A percentile compares a stretch with the other conserved stretches of the same genome.
These are phyloP conservation scores for Phialophora chinensis DNA, from an alignment of 2,329 filamentous ascomycete genomes.

Conservation along the genomic window DNA sequence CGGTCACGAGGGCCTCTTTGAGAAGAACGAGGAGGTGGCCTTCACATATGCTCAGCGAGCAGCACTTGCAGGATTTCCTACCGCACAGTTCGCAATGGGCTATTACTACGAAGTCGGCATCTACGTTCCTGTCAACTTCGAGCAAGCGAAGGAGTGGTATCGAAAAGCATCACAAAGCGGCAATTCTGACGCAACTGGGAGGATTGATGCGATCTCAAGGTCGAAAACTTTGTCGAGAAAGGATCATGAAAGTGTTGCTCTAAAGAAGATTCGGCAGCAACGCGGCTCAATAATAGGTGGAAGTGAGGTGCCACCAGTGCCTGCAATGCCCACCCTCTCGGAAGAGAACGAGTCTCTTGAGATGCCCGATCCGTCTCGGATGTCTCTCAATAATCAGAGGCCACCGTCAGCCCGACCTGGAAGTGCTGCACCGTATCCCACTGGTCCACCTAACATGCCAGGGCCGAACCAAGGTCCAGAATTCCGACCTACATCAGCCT, in stretches of 20 bases:
- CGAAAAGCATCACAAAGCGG: conserved; percentile 85
- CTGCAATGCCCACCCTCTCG: conserved; percentile 51
- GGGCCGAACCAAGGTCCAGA: conserved; percentile 43
- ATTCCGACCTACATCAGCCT: conserved; percentile 53
- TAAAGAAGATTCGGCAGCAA: conserved; percentile 83
- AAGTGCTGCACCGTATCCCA: conserved; percentile 51
- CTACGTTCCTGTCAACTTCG: conserved; percentile 80
- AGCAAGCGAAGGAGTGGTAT: conserved; percentile 88
- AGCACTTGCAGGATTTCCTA: conserved; percentile 78
- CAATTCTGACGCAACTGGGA: conserved; percentile 82
- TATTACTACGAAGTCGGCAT: conserved; percentile 99
- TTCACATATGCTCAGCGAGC: conserved; percentile 90
- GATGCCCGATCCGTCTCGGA: conserved; percentile 56
- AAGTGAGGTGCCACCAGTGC: conserved; percentile 41
- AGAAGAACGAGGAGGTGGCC: conserved; percentile 93
- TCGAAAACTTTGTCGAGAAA: conserved; percentile 84
- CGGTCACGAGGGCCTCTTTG: conserved; percentile 87
- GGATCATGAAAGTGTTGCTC: conserved; percentile 90
- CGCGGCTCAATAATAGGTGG: conserved; percentile 63
- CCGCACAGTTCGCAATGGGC: conserved; percentile 93
- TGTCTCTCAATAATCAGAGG: conserved; percentile 46
- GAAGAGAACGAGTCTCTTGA: conserved; percentile 44
- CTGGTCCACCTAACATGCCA: conserved; percentile 44
- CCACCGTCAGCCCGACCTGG: conserved; percentile 34
- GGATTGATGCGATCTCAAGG: conserved; percentile 82